Base-by-base conservation (phyloP, 805 yeast species). In the Soucietia sequanensis region DNA sequence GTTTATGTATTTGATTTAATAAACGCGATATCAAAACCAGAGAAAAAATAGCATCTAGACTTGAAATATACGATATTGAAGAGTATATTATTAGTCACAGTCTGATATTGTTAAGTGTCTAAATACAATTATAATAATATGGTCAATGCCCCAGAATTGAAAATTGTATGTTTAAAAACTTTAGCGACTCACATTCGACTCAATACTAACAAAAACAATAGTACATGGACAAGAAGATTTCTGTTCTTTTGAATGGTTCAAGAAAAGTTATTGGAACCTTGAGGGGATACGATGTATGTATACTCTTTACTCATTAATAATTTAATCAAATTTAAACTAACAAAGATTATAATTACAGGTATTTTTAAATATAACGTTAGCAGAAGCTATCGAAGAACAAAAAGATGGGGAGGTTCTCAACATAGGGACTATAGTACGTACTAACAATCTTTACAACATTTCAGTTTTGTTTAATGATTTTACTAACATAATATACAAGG, bases 261-360 rank as follows among this genome's bases (percentile, higher is more conserved):
- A 71, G 97, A 33, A 76, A 75, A 46, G 77, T 91, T 1, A 75
- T 77, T n/a, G 98, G 98, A 2, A 75, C 76, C 9, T 70, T 91
- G 35, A 70, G 86, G 48, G 98, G 98, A 2, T 91, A 80, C 56
- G 98, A 91, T 54, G 76, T 79, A 54, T 31, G 65, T 58, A 52
- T 27, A 16, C 19, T n/a, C n/a, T n/a, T n/a, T n/a, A n/a, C n/a
- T n/a, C n/a, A n/a, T n/a, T n/a, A 24, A 12, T 9, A 21, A 22
- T 5, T 17, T 27, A n/a, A 16, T 16, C 17, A 27, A 14, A 15
- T n/a, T 6, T 14, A n/a, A 16, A 15, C 4, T 9, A 15, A n/a
- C n/a, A n/a, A n/a, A n/a, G n/a, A n/a, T n/a, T n/a, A n/a, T 46
- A 41, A 50, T 54, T 4, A n/a, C 34, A 70, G 76, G 62, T 76